These are phyloP conservation scores for Halenospora varia DNA, from an alignment of 495 filamentous ascomycete genomes.

Conservation along the genomic window DNA sequence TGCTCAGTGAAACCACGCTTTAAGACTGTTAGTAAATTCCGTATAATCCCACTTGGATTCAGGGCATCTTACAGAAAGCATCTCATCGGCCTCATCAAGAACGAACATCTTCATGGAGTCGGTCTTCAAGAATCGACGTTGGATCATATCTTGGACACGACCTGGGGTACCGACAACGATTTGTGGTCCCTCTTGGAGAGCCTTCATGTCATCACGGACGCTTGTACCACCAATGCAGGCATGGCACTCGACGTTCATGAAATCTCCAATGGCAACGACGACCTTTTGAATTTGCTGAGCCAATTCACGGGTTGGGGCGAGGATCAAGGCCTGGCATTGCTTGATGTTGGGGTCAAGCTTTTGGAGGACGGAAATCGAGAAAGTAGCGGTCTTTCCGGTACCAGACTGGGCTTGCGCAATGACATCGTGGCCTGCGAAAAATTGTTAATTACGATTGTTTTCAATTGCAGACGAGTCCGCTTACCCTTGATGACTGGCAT, in stretches of 20 bases:
- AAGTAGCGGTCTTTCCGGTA: conserved; percentile 98
- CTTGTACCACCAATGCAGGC: conserved; percentile 98
- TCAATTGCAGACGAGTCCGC: conserved; percentile 29
- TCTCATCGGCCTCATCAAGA: conserved; percentile 98
- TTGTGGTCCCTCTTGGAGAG: conserved; percentile 92
- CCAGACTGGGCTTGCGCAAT: conserved; percentile 99
- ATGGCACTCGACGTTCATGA: conserved; percentile 99
- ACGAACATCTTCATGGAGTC: conserved; percentile 99
- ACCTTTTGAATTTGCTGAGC: conserved; percentile 99
- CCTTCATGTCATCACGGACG: conserved; percentile 96
- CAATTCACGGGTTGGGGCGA: conserved; percentile 95
- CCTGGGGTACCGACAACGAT: conserved; percentile 96
- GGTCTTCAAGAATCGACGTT: conserved; percentile 88
- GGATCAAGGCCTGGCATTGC: conserved; percentile 92
- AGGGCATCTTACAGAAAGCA: conserved; percentile 74
- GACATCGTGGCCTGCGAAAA: conserved; percentile 78
- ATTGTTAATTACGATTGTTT: conserved; percentile 27
- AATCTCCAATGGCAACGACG: conserved; percentile 96
- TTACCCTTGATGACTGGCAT: conserved; percentile 99
- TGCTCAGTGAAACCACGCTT: conserved; percentile 98
- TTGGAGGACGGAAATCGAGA: conserved; percentile 97
- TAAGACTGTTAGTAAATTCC: conserved; percentile 10
- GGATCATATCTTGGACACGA: conserved; percentile 99
- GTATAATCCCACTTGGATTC: neutral
- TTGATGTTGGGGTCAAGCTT: conserved; percentile 93